Percentiles rank a stretch among this genome's conserved stretches.
Evolutionary conservation across 2,329 filamentous ascomycete species (phyloP).

Genomic region (Emericellopsis cladophorae): DNA sequence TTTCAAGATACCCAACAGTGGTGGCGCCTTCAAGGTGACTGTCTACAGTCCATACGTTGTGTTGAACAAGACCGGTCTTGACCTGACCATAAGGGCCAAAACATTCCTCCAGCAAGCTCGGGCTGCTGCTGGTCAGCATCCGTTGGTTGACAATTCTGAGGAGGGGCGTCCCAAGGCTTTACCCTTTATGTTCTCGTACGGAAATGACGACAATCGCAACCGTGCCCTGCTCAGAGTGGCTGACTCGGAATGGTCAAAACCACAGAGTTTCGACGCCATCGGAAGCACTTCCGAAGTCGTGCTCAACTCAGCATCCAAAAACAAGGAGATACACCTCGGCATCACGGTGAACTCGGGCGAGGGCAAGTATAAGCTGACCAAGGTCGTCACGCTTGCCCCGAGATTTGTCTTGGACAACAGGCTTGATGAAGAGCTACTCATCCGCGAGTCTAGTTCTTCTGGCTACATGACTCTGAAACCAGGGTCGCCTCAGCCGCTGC

Average conservation of each 20-base stretch:
- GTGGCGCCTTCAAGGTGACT: slow-evolving; percentile 90
- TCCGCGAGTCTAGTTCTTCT: slow-evolving; percentile 85
- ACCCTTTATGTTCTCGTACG: slow-evolving; percentile 94
- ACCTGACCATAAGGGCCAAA: slow-evolving; percentile 80
- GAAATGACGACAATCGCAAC: slow-evolving; percentile 80
- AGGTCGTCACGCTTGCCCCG: slow-evolving; percentile 85
- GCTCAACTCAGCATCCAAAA: slow-evolving; percentile 57
- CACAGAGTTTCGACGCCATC: slow-evolving; percentile 95
- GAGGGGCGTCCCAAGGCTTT: slow-evolving; percentile 56
- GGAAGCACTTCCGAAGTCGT: slow-evolving; percentile 85
- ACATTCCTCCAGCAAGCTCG: slow-evolving; percentile 74
- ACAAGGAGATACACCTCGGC: slow-evolving; percentile 79
- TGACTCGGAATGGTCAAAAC: slow-evolving; percentile 91
- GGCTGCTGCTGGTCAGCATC: slow-evolving; percentile 69
- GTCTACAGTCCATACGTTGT: slow-evolving; percentile 93
- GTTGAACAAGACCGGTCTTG: slow-evolving; percentile 86
- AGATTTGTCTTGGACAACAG: slow-evolving; percentile 93
- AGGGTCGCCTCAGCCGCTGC: slow-evolving; percentile 72
- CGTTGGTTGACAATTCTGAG: slow-evolving; percentile 34
- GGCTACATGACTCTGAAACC: slow-evolving; percentile 66
- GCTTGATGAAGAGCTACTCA: slow-evolving; percentile 74
- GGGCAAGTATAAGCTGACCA: slow-evolving; percentile 96
- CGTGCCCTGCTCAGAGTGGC: slow-evolving; percentile 77
- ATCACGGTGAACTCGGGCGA: slow-evolving; percentile 82
- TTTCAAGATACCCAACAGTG: slow-evolving; percentile 77